These are phyloP conservation scores for Aspergillus leporis DNA, from an alignment of 495 filamentous ascomycete species.

Conservation along the genomic window DNA sequence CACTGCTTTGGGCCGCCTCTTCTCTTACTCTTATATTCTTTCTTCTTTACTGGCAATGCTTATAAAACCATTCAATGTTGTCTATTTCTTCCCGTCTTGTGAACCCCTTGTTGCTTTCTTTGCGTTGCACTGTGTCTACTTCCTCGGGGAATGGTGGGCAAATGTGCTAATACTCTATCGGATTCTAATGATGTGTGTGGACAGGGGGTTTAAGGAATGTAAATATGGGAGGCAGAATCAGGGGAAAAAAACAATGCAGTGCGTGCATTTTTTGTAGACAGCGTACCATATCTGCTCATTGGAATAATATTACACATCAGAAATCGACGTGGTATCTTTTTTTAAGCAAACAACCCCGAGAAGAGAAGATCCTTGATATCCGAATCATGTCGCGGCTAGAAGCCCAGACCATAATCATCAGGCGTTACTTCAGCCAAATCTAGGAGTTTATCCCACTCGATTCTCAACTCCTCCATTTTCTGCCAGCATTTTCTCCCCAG, in stretches of 20 bases:
- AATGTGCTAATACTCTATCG: conserved; percentile 19
- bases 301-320: neutral
- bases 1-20: conserved; percentile 25
- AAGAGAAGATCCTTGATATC: neutral
- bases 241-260: conserved; percentile 13
- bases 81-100: neutral
- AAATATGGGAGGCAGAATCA: conserved; percentile 33
- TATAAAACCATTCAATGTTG: neutral
- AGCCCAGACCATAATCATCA: neutral
- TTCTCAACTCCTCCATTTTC: conserved; percentile 80
- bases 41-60: conserved; percentile 11
- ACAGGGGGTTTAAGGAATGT: conserved; percentile 37
- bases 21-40: neutral
- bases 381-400: neutral
- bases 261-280: neutral
- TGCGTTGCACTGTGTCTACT: conserved; percentile 10
- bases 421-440: conserved; percentile 34
- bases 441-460: conserved; percentile 70
- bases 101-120: conserved; percentile 5
- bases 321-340: neutral
- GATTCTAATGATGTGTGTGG: conserved; percentile 32
- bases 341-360: neutral
- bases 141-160: conserved; percentile 13
- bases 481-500: conserved; percentile 73
- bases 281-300: neutral